Percentiles rank a stretch among this genome's conserved stretches.
Evolutionary conservation across 2,329 filamentous ascomycete species (phyloP).

Genomic region (Didymosphaeria variabile): DNA sequence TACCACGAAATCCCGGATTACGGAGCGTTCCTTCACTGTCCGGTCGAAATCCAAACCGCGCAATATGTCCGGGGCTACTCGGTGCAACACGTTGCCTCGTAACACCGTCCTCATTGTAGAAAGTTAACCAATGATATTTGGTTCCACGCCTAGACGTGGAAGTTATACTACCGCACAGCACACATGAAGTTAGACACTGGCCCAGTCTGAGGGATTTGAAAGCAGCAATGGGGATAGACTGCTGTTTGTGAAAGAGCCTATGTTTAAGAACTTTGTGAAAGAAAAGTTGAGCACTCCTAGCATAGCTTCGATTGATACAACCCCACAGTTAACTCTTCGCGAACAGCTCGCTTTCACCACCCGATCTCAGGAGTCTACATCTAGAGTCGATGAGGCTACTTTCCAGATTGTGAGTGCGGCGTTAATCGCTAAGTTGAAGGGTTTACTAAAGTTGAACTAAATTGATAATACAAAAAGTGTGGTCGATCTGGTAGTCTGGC

Average conservation of each 20-base stretch:
- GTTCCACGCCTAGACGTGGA: no score
- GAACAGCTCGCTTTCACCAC: constrained; percentile 12
- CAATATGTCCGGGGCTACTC: no score
- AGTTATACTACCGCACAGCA: no score
- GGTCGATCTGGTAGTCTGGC: constrained; percentile 31
- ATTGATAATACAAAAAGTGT: constrained; percentile 16
- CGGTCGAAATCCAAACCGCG: no score
- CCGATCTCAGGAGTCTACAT: background rate
- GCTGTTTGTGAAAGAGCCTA: constrained; percentile 9
- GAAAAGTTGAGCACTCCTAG: background rate
- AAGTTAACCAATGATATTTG: no score
- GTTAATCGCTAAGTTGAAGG: constrained; percentile 10
- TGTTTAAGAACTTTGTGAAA: constrained; percentile 13
- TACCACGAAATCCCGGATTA: no score
- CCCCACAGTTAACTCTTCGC: background rate
- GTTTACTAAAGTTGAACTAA: constrained; percentile 12
- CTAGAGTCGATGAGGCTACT: background rate
- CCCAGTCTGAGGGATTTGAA: constrained; percentile 20
- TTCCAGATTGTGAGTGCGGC: constrained; percentile 5
- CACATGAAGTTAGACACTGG: no score
- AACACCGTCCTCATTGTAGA: no score
- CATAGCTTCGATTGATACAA: background rate
- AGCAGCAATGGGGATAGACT: background rate
- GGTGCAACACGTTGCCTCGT: no score
- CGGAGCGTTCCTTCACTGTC: no score